phyloP scores from a whole-genome alignment of 2,329 filamentous ascomycete species.

The Plenodomus biglobosus region DNA sequence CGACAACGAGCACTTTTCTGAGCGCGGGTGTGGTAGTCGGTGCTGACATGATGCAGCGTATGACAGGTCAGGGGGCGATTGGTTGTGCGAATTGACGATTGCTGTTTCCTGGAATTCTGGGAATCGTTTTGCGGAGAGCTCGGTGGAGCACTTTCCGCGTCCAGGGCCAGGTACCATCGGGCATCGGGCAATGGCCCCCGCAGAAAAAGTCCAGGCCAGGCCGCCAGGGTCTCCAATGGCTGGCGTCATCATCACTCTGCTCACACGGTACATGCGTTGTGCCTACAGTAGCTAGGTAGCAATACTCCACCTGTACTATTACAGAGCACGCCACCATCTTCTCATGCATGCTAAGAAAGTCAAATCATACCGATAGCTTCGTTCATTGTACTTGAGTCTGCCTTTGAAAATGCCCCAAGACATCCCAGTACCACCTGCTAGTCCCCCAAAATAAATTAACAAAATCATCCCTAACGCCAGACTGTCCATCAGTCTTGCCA shows the following conservation, averaged over 20 bases:
- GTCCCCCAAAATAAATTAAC: too few relatives aligned
- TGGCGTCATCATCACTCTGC: neutral
- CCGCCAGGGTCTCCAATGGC: constrained; percentile 11
- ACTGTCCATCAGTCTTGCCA: neutral
- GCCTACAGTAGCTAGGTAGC: too few relatives aligned
- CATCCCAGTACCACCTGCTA: too few relatives aligned
- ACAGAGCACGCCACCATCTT: too few relatives aligned
- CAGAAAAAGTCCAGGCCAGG: neutral
- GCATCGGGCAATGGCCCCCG: constrained; percentile 15
- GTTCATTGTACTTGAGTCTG: neutral
- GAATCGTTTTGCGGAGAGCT: constrained; percentile 18
- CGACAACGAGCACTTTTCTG: constrained; percentile 52
- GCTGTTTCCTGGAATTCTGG: constrained; percentile 13
- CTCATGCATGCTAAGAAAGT: too few relatives aligned
- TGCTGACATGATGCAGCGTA: constrained; percentile 19
- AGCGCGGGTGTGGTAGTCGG: constrained; percentile 35
- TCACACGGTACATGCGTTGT: neutral
- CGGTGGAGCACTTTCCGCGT: constrained; percentile 15
- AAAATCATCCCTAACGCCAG: neutral
- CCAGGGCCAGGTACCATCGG: too few relatives aligned
- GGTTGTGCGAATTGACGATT: constrained; percentile 5
- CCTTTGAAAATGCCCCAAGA: too few relatives aligned
- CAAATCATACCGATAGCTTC: too few relatives aligned
- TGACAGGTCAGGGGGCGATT: constrained; percentile 7
- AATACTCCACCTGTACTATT: too few relatives aligned